phyloP scores from a whole-genome alignment of 2,329 filamentous ascomycete genomes.

The Arthrobotrys megalospora region DNA sequence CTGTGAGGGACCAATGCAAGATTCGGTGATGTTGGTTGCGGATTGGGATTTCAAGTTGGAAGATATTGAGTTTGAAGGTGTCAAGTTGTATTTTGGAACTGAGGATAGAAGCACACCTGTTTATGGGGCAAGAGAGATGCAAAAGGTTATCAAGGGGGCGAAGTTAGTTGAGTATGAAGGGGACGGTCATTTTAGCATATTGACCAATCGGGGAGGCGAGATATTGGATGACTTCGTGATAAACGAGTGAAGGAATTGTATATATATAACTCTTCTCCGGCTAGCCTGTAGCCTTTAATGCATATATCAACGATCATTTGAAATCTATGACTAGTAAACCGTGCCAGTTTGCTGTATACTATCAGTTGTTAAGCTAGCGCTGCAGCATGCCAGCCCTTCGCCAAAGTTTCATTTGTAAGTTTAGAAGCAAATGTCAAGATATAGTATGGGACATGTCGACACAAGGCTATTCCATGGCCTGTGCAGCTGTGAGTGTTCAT shows the following conservation, averaged over 20 bases:
- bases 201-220: constrained; percentile 22
- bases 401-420: too few relatives aligned
- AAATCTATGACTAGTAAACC: too few relatives aligned
- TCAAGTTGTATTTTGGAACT: constrained; percentile 65
- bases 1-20: constrained; percentile 63
- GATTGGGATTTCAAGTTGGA: constrained; percentile 65
- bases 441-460: too few relatives aligned
- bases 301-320: too few relatives aligned
- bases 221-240: constrained; percentile 47
- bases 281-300: background rate
- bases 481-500: too few relatives aligned
- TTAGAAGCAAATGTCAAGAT: too few relatives aligned
- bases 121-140: constrained; percentile 66
- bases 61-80: constrained; percentile 63
- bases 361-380: too few relatives aligned
- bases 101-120: constrained; percentile 65
- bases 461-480: too few relatives aligned
- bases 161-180: constrained; percentile 65
- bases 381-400: too few relatives aligned
- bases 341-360: too few relatives aligned
- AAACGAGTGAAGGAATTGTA: background rate
- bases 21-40: constrained; percentile 64
- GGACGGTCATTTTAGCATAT: constrained; percentile 66
- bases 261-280: background rate
- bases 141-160: constrained; percentile 66